Evolutionary conservation across 2,329 filamentous ascomycete genomes (phyloP).

Genomic region (Monilinia aucupariae): DNA sequence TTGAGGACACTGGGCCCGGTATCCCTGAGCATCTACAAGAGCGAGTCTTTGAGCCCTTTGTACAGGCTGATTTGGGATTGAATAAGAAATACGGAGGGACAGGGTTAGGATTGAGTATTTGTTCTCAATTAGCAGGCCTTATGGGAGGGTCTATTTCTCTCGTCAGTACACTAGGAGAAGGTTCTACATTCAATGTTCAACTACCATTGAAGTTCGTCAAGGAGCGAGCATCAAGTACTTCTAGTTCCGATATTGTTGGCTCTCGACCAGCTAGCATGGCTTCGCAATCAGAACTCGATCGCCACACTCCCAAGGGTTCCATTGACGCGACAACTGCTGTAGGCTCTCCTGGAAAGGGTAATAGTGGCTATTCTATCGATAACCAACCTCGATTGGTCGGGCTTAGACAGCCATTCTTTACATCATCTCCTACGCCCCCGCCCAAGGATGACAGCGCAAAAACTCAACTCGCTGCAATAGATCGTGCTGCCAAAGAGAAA

Average conservation of each 20-base stretch:
- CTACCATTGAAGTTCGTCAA: slow-evolving; percentile 60
- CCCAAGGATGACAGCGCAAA: slow-evolving; percentile 36
- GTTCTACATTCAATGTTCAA: slow-evolving; percentile 75
- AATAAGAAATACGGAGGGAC: slow-evolving; percentile 90
- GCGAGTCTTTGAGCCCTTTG: slow-evolving; percentile 88
- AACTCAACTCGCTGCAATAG: slow-evolving; percentile 60
- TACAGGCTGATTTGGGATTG: slow-evolving; percentile 83
- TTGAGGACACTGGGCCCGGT: slow-evolving; percentile 81
- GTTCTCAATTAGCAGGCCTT: slow-evolving; percentile 73
- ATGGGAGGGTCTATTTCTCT: slow-evolving; percentile 77
- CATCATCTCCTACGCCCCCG: slow-evolving; percentile 23
- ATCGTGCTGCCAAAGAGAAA: slow-evolving; percentile 57
- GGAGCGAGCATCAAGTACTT: slow-evolving; percentile 22
- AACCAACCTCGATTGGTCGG: slow-evolving; percentile 75
- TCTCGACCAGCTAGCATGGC: slow-evolving; percentile 27
- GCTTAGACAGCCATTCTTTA: slow-evolving; percentile 76
- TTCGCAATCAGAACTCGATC: slow-evolving; percentile 14
- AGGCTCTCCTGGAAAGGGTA: slow-evolving; percentile 19
- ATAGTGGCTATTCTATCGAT: slow-evolving; percentile 48
- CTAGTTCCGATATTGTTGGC: slow-evolving; percentile 30
- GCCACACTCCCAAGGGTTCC: slow-evolving; percentile 9
- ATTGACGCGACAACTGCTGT: slow-evolving; percentile 7
- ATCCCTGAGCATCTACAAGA: slow-evolving; percentile 73
- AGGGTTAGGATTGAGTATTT: slow-evolving; percentile 82
- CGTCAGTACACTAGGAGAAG: slow-evolving; percentile 64